Conservation (phyloP, 2,329 filamentous ascomycete genomes). For the Magnaporthiopsis incrustans region DNA sequence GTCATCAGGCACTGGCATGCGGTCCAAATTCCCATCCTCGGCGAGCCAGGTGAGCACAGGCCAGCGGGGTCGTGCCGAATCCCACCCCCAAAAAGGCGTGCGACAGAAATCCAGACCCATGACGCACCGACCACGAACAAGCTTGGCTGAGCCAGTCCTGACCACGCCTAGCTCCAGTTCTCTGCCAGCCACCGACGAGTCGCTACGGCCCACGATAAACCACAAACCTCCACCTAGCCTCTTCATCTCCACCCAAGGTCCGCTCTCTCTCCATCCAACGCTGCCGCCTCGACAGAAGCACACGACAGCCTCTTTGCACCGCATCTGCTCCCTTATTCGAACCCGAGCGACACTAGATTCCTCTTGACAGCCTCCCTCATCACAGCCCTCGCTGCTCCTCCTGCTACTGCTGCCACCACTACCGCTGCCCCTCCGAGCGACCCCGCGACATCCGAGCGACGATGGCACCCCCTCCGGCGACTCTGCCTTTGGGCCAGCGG, state of each 20-base stretch:
- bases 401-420: background rate
- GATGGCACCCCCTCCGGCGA: constrained; percentile 52
- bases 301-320: background rate
- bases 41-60: background rate
- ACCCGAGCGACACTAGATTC: background rate
- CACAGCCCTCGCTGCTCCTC: background rate
- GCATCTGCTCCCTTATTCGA: background rate
- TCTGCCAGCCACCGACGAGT: background rate
- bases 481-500: constrained; percentile 64
- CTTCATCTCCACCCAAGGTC: background rate
- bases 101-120: background rate
- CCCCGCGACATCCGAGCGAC: background rate
- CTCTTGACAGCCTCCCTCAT: background rate
- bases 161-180: background rate
- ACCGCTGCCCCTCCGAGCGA: background rate
- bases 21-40: background rate
- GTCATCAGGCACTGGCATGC: background rate
- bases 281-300: background rate
- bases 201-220: background rate
- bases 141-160: background rate
- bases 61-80: background rate
- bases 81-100: background rate
- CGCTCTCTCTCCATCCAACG: background rate
- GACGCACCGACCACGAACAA: background rate
- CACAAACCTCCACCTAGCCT: background rate